A percentile compares a stretch with the other conserved stretches of the same genome.
These are phyloP conservation scores for Symmetrospora coprosmae DNA, from an alignment of 768 basidiomycete species.

Conservation along the genomic window DNA sequence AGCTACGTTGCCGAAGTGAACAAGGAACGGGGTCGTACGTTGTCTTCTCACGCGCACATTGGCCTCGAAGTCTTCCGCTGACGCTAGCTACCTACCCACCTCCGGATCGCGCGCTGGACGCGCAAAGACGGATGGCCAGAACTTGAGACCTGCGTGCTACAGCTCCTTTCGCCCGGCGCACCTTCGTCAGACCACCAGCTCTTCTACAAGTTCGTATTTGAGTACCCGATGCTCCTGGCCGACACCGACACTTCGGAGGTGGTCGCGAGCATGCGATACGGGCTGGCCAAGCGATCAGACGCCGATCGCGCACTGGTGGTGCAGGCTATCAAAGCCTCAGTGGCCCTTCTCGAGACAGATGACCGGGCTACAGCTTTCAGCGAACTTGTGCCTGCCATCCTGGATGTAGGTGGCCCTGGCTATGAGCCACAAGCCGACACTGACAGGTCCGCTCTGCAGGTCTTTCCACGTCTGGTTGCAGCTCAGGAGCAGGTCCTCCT, in stretches of 20 bases:
- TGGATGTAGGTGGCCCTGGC: constrained; percentile 13
- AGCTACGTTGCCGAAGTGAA: neutral
- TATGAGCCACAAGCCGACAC: too few species aligned
- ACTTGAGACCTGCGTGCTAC: neutral
- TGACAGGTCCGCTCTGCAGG: neutral
- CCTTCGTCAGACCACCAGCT: neutral
- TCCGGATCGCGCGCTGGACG: too few species aligned
- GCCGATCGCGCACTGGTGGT: neutral
- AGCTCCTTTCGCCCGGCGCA: neutral
- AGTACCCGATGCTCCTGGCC: neutral
- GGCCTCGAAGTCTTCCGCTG: neutral
- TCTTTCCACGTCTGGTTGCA: neutral
- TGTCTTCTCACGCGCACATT: neutral
- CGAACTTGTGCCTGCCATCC: neutral
- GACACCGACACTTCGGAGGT: neutral
- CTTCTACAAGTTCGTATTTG: constrained; percentile 1
- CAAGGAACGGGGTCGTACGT: neutral
- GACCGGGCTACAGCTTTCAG: neutral
- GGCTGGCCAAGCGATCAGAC: neutral
- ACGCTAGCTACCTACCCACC: neutral
- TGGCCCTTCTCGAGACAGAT: neutral
- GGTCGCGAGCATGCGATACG: neutral
- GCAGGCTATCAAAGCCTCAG: neutral
- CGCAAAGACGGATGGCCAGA: constrained; percentile 1
- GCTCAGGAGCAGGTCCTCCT: neutral